phyloP scores from a whole-genome alignment of 2,329 filamentous ascomycete species.

The Paracorniculantispora psalliotae region DNA sequence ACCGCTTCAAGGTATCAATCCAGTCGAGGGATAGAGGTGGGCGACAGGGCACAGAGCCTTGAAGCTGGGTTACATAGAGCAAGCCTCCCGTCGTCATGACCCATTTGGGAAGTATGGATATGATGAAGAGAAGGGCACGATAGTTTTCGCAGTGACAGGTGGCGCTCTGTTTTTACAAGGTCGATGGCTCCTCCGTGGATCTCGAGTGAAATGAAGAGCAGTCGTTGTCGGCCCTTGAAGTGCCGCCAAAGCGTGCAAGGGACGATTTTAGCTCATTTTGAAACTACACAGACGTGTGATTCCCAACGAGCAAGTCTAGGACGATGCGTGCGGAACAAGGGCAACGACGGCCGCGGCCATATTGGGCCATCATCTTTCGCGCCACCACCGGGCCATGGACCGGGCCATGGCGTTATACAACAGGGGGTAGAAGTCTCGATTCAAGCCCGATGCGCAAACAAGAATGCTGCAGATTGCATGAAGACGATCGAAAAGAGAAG shows the following conservation, averaged over 20 bases:
- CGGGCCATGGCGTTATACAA: neutral
- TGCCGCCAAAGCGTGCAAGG: neutral
- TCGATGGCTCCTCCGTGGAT: neutral
- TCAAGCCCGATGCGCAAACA: neutral
- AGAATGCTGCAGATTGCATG: neutral
- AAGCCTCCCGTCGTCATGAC: slow-evolving; percentile 2
- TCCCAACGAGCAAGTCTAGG: too few relatives aligned
- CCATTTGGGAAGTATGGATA: neutral
- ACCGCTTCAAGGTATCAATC: neutral
- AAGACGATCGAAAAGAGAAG: neutral
- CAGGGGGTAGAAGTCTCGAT: neutral
- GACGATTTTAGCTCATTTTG: neutral
- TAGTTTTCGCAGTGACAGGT: neutral
- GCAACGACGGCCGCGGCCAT: neutral
- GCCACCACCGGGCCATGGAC: neutral
- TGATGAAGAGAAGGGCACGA: neutral
- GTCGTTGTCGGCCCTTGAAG: neutral
- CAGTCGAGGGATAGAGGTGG: neutral
- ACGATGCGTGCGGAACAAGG: neutral
- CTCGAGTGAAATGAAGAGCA: neutral
- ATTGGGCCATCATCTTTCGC: neutral
- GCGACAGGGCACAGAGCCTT: neutral
- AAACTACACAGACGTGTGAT: too few relatives aligned
- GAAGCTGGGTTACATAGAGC: neutral
- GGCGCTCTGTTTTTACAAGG: neutral